phyloP scores from a whole-genome alignment of 1,139 yeast species.

The Blastobotrys apis region DNA sequence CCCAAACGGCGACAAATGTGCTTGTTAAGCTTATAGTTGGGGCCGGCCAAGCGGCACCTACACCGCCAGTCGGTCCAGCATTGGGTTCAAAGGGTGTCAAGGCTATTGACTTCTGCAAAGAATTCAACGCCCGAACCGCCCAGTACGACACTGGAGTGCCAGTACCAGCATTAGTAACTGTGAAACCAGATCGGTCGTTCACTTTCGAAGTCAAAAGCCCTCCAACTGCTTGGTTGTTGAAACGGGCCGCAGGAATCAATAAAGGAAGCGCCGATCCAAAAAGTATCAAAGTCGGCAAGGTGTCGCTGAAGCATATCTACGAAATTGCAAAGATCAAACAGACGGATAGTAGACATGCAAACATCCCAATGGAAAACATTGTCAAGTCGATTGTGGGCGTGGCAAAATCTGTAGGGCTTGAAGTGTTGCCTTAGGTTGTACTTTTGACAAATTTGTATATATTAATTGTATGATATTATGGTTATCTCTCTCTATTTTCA shows the following conservation, averaged over 20 bases:
- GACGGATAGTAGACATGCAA: constrained; percentile 57
- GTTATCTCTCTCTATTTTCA: no score
- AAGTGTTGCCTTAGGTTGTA: constrained; percentile 56
- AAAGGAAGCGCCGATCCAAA: constrained; percentile 63
- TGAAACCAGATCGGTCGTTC: constrained; percentile 90
- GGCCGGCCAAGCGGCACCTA: constrained; percentile 99
- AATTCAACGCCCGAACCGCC: constrained; percentile 95
- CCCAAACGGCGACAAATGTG: constrained; percentile 38
- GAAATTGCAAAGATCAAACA: constrained; percentile 94
- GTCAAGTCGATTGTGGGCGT: constrained; percentile 82
- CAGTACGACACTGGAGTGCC: constrained; percentile 81
- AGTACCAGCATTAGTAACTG: constrained; percentile 77
- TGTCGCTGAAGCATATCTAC: constrained; percentile 83
- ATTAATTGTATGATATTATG: neutral
- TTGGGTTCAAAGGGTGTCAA: constrained; percentile 97
- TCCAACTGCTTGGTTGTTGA: constrained; percentile 80
- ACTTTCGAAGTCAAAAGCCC: constrained; percentile 86
- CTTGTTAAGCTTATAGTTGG: constrained; percentile 88
- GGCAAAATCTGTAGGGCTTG: constrained; percentile 82
- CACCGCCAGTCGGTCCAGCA: constrained; percentile 99
- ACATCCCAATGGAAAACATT: constrained; percentile 65
- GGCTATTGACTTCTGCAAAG: constrained; percentile 97
- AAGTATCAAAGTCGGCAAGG: constrained; percentile 53
- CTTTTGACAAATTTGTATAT: neutral
- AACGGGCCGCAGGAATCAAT: constrained; percentile 77